Evolutionary conservation across 768 basidiomycete genomes (phyloP), one percentile per base, ranked within the genome.

Genomic region (Termitomyces bulborhizus): DNA sequence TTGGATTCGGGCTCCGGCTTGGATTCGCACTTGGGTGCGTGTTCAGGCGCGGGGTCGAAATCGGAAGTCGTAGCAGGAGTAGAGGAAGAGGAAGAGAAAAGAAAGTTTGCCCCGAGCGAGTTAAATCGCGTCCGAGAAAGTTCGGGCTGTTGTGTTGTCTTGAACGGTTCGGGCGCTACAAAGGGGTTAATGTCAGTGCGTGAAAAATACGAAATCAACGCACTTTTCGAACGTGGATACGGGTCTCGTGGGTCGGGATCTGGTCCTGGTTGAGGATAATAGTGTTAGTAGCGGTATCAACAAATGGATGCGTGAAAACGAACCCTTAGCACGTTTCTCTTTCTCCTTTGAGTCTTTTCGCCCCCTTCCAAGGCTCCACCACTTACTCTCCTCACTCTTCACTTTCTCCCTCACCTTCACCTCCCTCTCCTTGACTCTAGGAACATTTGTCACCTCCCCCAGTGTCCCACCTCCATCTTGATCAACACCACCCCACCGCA

Each of bases 321-420:
- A 68, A 83, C 81, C 71, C 65, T 79, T 79, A 6, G 72, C 68
- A 47, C 74, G 71, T 44, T 68, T 67, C 18, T 68, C 77, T 68
- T 80, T 81, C 63, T 84, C 84, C 66, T 88, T 88, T 16, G 81
- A 83, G 54, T 88, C 88, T 64, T 84, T 90, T 61, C 85, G 70
- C 9, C 86, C 86, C 13, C 87, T 72, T 6, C 87, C 84, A 56
- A 92, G 84, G 58, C 80, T 91, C 90, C 89, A 92, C 88, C 89
- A 92, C 67, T 84, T 87, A 63, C 78, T 76, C 62, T 70, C 69
- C 32, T 70, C 70, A 1, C 50, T 58, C 61, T 73, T 72, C 60
- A 61, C 68, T 65, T 71, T 77, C 65, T 57, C 58, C 43, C 57
- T 36, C 3, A 9, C 26, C 49, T 29, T 65, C 55, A 64, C 67